These are phyloP conservation scores for Boletus semigastroideus DNA, from an alignment of 1,284 basidiomycete species.

Conservation along the genomic window DNA sequence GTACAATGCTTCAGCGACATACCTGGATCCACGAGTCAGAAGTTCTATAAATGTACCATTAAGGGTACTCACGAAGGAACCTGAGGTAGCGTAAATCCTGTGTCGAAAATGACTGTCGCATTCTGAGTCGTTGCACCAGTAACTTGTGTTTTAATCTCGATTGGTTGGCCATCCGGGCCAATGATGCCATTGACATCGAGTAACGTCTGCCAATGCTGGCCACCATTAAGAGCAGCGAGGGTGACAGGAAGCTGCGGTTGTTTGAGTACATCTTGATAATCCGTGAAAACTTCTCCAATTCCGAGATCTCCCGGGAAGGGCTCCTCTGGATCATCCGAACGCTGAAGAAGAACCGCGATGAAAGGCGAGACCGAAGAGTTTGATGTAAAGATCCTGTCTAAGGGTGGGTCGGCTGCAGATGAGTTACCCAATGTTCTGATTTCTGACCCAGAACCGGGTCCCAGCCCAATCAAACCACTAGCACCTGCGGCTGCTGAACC, in stretches of 20 bases:
- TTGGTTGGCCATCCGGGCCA: conserved; percentile 47
- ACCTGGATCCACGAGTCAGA: conserved; percentile 33
- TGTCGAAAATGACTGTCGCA: conserved; percentile 61
- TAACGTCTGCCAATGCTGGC: conserved; percentile 54
- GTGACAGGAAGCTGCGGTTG: conserved; percentile 47
- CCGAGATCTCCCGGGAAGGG: conserved; percentile 48
- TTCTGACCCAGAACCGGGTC: conserved; percentile 46
- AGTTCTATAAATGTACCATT: neutral
- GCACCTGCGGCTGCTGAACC: conserved; percentile 30
- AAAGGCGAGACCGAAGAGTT: conserved; percentile 55
- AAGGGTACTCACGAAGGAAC: conserved; percentile 46
- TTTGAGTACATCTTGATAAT: conserved; percentile 39
- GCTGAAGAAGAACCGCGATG: conserved; percentile 54
- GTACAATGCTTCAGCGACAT: conserved; percentile 58
- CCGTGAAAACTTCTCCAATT: conserved; percentile 45
- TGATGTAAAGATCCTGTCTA: conserved; percentile 64
- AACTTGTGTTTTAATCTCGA: conserved; percentile 46
- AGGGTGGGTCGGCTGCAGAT: conserved; percentile 46
- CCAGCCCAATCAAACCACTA: conserved; percentile 51
- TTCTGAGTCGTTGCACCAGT: conserved; percentile 41
- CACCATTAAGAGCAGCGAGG: conserved; percentile 27
- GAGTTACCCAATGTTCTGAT: conserved; percentile 10
- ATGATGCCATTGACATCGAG: conserved; percentile 51
- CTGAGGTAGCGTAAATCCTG: conserved; percentile 68
- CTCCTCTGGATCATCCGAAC: conserved; percentile 42